phyloP scores from a whole-genome alignment of 768 basidiomycete genomes.

The Tulasnella sp. region DNA sequence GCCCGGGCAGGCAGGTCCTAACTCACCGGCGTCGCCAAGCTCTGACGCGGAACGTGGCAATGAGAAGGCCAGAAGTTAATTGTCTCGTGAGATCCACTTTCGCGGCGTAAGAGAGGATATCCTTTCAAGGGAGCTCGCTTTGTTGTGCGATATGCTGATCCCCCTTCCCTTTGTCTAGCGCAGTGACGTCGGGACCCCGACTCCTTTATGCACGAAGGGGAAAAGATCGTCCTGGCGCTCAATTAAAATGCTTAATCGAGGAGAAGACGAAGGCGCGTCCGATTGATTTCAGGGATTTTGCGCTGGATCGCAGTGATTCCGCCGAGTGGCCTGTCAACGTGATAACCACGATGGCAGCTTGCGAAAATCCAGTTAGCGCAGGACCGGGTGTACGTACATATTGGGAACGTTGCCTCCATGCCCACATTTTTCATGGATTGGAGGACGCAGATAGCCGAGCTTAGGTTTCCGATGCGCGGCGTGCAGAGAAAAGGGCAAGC shows the following conservation, averaged over 20 bases:
- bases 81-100: not conserved
- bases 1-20: not conserved
- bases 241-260: not conserved
- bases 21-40: not conserved
- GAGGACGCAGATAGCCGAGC: slow-evolving; percentile 15
- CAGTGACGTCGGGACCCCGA: not conserved
- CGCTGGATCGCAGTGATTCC: not conserved
- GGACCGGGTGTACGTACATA: not conserved
- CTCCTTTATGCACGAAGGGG: slow-evolving; percentile 1
- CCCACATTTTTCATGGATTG: not conserved
- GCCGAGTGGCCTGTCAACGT: not conserved
- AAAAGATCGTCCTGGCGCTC: not conserved
- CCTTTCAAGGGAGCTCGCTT: slow-evolving; percentile 14
- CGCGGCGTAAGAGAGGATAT: slow-evolving; percentile 9
- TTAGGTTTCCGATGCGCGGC: not conserved
- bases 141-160: slow-evolving; percentile 9
- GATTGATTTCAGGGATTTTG: not conserved
- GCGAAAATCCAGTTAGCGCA: slow-evolving; percentile 1
- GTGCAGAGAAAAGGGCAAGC: not conserved
- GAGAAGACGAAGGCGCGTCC: slow-evolving; percentile 3
- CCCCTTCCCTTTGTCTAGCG: not conserved
- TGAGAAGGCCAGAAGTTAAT: slow-evolving; percentile 7
- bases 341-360: not conserved
- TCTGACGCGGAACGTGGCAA: slow-evolving; percentile 8
- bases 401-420: slow-evolving; percentile 1